A percentile compares a stretch with the other conserved stretches of the same genome.
These are phyloP conservation scores for Melampsora abietis-canadensis DNA, from an alignment of 1,284 basidiomycete genomes.

Conservation along the genomic window DNA sequence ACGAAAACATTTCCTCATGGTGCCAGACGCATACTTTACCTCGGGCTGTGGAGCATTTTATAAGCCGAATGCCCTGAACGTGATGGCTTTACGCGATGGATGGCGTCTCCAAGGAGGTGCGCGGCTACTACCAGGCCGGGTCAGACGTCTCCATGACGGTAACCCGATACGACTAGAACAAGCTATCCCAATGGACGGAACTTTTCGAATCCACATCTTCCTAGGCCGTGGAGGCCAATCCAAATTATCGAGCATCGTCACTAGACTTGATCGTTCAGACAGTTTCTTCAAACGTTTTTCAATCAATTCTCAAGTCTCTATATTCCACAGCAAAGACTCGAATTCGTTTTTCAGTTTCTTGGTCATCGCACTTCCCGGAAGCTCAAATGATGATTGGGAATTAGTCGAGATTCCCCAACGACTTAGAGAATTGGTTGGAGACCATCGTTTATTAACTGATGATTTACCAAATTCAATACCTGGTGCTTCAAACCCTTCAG, in stretches of 20 bases:
- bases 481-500: neutral
- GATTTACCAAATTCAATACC: conserved; percentile 17
- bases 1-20: neutral
- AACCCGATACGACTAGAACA: conserved; percentile 52
- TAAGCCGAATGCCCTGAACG: conserved; percentile 49
- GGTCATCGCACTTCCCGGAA: conserved; percentile 46
- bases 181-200: conserved; percentile 51
- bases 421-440: conserved; percentile 8
- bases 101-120: conserved; percentile 47
- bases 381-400: conserved; percentile 50
- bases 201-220: conserved; percentile 46
- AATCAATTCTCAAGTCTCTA: conserved; percentile 45
- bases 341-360: conserved; percentile 50
- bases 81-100: conserved; percentile 46
- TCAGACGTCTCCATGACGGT: conserved; percentile 50
- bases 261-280: conserved; percentile 48
- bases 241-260: neutral
- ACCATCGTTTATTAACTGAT: conserved; percentile 21
- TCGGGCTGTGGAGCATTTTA: conserved; percentile 52
- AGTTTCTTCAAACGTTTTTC: conserved; percentile 41
- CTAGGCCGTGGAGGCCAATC: neutral
- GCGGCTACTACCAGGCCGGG: conserved; percentile 49
- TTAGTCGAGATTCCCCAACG: conserved; percentile 41
- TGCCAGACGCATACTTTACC: conserved; percentile 40
- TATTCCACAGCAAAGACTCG: conserved; percentile 46